These are phyloP conservation scores for Silybum marianum DNA, from an alignment of 129 eudicot genomes.

Conservation along the genomic window DNA sequence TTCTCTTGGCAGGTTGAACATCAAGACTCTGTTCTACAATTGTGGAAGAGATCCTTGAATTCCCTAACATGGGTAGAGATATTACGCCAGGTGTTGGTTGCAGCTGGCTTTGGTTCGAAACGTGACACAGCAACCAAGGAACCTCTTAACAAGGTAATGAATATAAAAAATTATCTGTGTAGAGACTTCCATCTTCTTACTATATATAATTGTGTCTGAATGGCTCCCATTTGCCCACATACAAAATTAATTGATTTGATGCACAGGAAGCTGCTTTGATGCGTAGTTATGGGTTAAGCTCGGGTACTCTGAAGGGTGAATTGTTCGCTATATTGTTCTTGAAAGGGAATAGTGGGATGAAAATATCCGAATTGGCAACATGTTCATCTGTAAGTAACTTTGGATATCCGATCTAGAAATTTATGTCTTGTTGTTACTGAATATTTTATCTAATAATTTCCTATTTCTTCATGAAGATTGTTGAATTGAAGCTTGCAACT, in stretches of 20 bases:
- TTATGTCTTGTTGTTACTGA: neutral
- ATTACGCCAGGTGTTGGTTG: conserved; percentile 75
- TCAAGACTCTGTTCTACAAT: conserved; percentile 43
- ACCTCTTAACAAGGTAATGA: conserved; percentile 58
- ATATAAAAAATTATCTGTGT: neutral
- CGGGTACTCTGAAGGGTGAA: conserved; percentile 90
- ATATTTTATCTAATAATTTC: conserved; percentile 17
- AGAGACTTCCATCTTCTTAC: neutral
- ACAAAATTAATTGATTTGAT: conserved; percentile 19
- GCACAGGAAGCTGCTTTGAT: conserved; percentile 64
- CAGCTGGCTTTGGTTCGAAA: conserved; percentile 93
- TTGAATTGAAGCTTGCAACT: conserved; percentile 61
- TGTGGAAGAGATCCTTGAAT: conserved; percentile 78
- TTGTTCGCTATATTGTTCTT: conserved; percentile 56
- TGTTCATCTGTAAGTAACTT: conserved; percentile 60
- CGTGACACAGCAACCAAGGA: conserved; percentile 37
- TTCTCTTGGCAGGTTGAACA: conserved; percentile 60
- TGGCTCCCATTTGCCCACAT: conserved; percentile 13
- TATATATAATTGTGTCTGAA: neutral
- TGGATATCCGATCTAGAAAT: neutral
- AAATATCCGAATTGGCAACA: conserved; percentile 75
- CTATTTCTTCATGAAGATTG: conserved; percentile 55
- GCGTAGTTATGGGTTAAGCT: conserved; percentile 72
- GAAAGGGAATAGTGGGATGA: conserved; percentile 72
- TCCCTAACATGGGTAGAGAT: conserved; percentile 90